Conservation (phyloP, 176 grass and related monocot species). For the Cocos nucifera region DNA sequence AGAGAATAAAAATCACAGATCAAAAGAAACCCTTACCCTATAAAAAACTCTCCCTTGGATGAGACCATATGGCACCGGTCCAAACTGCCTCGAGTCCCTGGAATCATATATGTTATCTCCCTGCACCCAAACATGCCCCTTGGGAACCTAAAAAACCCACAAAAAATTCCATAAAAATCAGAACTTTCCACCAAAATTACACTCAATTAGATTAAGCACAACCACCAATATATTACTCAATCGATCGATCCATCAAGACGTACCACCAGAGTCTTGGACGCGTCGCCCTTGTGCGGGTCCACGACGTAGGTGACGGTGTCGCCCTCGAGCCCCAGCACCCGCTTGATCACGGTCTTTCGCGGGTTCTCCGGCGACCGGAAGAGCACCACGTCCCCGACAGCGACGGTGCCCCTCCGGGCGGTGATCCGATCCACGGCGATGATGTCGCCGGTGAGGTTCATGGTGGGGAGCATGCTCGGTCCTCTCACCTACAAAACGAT, state of each 20-base stretch:
- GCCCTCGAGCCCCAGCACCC: slow-evolving; percentile 52
- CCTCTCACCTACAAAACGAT: slow-evolving; percentile 28
- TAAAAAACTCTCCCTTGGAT: slow-evolving; percentile 58
- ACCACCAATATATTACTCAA: not conserved
- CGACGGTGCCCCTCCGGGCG: slow-evolving; percentile 21
- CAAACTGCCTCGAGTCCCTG: slow-evolving; percentile 70
- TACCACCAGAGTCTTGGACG: slow-evolving; percentile 57
- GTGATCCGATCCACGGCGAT: slow-evolving; percentile 47
- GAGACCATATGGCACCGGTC: slow-evolving; percentile 61
- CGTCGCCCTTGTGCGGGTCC: slow-evolving; percentile 33
- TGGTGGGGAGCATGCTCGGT: slow-evolving; percentile 71
- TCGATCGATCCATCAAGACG: not conserved
- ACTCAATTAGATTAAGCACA: not conserved
- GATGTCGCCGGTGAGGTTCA: slow-evolving; percentile 69
- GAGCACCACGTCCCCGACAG: slow-evolving; percentile 51
- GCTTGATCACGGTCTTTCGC: slow-evolving; percentile 47
- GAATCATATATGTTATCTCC: slow-evolving; percentile 72
- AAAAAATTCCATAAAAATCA: not conserved
- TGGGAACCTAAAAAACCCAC: slow-evolving; percentile 41
- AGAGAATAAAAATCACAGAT: not conserved
- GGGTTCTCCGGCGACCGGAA: slow-evolving; percentile 72
- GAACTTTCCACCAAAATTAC: not conserved
- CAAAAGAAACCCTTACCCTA: slow-evolving; percentile 33
- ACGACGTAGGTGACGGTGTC: slow-evolving; percentile 55
- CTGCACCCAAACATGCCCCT: slow-evolving; percentile 86